These are phyloP conservation scores for Pilaira anomala DNA, from an alignment of 192 early-diverging fungal species.

Conservation along the genomic window DNA sequence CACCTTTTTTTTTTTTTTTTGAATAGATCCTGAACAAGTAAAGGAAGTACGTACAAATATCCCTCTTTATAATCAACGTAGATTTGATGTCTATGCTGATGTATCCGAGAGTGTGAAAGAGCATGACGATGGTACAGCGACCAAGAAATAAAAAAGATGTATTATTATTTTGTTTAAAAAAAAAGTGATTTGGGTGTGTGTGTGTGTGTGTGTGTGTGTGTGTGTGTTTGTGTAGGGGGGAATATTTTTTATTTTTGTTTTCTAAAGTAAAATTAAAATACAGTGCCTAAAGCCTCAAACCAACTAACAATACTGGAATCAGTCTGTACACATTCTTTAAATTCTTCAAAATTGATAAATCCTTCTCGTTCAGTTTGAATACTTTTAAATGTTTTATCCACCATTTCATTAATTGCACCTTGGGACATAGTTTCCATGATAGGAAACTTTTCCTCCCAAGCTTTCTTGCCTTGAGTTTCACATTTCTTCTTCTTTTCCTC, in stretches of 20 bases:
- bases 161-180: background rate
- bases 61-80: constrained; percentile 75
- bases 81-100: constrained; percentile 90
- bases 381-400: constrained; percentile 77
- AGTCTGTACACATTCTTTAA: constrained; percentile 68
- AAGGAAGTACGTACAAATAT: constrained; percentile 65
- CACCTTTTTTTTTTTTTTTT: no score
- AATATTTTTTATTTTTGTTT: background rate
- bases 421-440: constrained; percentile 91
- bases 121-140: constrained; percentile 13
- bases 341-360: constrained; percentile 77
- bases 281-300: constrained; percentile 88
- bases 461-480: constrained; percentile 10
- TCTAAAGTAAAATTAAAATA: constrained; percentile 44
- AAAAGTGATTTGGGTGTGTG: background rate
- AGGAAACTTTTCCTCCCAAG: constrained; percentile 63
- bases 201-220: no score
- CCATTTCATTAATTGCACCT: constrained; percentile 93
- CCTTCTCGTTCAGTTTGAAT: constrained; percentile 57
- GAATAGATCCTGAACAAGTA: constrained; percentile 55
- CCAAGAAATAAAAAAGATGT: constrained; percentile 12
- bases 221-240: no score
- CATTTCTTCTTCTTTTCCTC: background rate
- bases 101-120: constrained; percentile 40
- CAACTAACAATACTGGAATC: constrained; percentile 84